Base-by-base conservation (phyloP, 2,329 filamentous ascomycete genomes). In the Hymenotorrendiella dingleyae region DNA sequence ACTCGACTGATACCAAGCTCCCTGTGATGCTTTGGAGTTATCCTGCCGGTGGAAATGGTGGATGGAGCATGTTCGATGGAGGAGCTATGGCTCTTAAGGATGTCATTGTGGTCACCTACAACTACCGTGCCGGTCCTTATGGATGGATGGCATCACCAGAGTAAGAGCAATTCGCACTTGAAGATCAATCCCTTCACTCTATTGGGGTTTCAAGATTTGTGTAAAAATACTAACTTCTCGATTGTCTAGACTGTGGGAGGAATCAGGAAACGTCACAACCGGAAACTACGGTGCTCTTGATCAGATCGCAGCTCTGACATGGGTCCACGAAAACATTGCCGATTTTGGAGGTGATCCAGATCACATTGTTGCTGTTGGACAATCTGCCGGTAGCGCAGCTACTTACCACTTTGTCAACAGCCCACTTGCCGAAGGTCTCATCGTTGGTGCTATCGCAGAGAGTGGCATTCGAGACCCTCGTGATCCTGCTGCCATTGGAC, bases 291-390 rank as follows among this genome's bases (percentile, higher is more conserved):
- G 82, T 1, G 60, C 83, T 38, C 66, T 70, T 46, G 80, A 84
- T 54, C 78, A 83, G 60, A 67, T 73, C 46, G 55, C 71, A n/a
- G 68, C 75, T 10, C 64, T 83, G 21, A 62, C 67, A 45, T 83
- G 78, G 79, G 70, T 82, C 20, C 66, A 67, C 46, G 64, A 68
- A 21, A 81, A 80, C 56, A 89, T 57, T 61, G 85, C 4, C 84
- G 83, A 5, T 69, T 86, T 3, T 67, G 84, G 84, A 0, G 79
- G 77, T 1, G 71, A 82, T 48, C 65, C 64, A 2, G 38, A 60
- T 3, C 44, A 48, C 6, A 59, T 67, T 6, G 66, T 63, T 4
- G 54, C 66, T 38, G 68, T 61, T 63, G 68, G 63, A 17, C 64
- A 69, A 50, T 64, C 59, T 4, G 66, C 67, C 4, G 65, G 66